These are phyloP conservation scores for Termitomyces sp. DNA, from an alignment of 1,284 basidiomycete genomes.

Conservation along the genomic window DNA sequence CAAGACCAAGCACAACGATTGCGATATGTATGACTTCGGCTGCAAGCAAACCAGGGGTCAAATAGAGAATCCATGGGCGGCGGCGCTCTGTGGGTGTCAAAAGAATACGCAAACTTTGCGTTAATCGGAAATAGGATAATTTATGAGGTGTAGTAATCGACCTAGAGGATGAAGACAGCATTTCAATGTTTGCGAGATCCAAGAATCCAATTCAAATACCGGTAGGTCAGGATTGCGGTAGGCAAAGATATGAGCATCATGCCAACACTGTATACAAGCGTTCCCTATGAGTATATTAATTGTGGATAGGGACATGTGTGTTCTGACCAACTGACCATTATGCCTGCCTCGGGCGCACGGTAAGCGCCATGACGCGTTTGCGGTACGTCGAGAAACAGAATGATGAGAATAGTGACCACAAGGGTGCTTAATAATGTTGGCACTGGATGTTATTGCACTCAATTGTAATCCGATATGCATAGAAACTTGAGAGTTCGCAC, in stretches of 20 bases:
- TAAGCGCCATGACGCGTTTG: slow-evolving; percentile 61
- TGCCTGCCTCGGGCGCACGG: slow-evolving; percentile 63
- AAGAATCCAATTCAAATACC: slow-evolving; percentile 42
- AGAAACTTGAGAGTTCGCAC: slow-evolving; percentile 40
- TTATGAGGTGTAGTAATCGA: slow-evolving; percentile 84
- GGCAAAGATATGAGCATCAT: slow-evolving; percentile 79
- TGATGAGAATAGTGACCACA: slow-evolving; percentile 52
- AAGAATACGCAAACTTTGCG: slow-evolving; percentile 65
- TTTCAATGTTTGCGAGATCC: neutral
- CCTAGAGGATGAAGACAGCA: slow-evolving; percentile 34
- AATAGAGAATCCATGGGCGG: slow-evolving; percentile 75
- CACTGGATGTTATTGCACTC: slow-evolving; percentile 41
- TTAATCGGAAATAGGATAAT: slow-evolving; percentile 61
- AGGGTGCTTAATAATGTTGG: slow-evolving; percentile 66
- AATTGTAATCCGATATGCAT: neutral
- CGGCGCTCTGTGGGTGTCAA: slow-evolving; percentile 80
- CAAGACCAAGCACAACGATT: slow-evolving; percentile 65
- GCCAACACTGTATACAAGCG: slow-evolving; percentile 55
- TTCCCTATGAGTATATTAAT: slow-evolving; percentile 34
- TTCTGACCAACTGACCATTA: slow-evolving; percentile 33
- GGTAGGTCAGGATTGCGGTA: slow-evolving; percentile 72
- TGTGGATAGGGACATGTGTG: neutral
- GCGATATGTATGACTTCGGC: slow-evolving; percentile 64
- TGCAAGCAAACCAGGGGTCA: slow-evolving; percentile 78
- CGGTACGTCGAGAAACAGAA: slow-evolving; percentile 50